phyloP scores from a whole-genome alignment of 2,329 filamentous ascomycete genomes.

The Cladophialophora immunda region DNA sequence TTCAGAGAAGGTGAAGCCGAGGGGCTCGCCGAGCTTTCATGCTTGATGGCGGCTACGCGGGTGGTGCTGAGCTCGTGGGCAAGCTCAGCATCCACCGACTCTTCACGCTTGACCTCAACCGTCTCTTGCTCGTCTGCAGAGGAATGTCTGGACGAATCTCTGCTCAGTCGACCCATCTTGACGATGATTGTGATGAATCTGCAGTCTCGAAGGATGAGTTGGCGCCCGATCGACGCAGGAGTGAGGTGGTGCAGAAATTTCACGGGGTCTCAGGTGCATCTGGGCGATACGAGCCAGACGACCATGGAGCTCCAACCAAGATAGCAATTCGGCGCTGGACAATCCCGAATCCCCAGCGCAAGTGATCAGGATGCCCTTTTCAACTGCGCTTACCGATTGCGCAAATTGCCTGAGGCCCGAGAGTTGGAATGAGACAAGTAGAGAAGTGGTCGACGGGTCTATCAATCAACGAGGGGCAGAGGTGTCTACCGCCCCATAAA shows the following conservation, averaged over 20 bases:
- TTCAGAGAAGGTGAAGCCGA: conserved; percentile 34
- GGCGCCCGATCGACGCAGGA: conserved; percentile 18
- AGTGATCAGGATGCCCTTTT: neutral
- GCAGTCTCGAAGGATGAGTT: conserved; percentile 11
- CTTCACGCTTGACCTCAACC: conserved; percentile 38
- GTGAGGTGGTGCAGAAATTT: conserved; percentile 35
- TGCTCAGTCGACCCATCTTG: conserved; percentile 32
- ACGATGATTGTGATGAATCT: conserved; percentile 20
- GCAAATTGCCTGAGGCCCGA: neutral
- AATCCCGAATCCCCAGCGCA: neutral
- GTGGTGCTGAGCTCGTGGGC: conserved; percentile 32
- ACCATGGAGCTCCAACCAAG: conserved; percentile 20
- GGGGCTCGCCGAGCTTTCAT: conserved; percentile 34
- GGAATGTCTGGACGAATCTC: conserved; percentile 24
- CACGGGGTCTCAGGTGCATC: conserved; percentile 23
- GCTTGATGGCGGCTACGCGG: conserved; percentile 36
- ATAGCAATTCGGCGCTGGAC: neutral
- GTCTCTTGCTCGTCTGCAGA: conserved; percentile 33
- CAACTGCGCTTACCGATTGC: neutral
- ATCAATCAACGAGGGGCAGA: conserved; percentile 29
- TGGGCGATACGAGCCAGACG: conserved; percentile 22
- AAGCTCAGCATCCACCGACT: conserved; percentile 30
- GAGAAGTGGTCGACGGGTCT: neutral
- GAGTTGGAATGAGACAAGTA: conserved; percentile 12
- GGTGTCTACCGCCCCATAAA: conserved; percentile 15